These are phyloP conservation scores for Staphylotrichum longicolle DNA, from an alignment of 495 filamentous ascomycete species.

Conservation along the genomic window DNA sequence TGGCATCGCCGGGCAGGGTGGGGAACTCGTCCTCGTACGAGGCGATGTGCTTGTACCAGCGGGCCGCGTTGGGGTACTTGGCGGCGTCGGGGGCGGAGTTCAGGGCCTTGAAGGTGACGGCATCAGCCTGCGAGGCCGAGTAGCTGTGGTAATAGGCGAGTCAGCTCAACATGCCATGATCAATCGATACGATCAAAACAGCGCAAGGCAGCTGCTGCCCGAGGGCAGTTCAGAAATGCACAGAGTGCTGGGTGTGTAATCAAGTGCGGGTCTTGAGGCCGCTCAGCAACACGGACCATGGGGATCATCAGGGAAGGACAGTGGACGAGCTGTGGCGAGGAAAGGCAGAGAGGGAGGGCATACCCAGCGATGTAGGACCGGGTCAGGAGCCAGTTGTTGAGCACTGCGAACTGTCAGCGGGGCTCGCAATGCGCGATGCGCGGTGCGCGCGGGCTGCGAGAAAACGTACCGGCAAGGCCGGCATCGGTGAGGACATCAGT, in stretches of 20 bases:
- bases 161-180: too few relatives aligned
- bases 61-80: slow-evolving; percentile 90
- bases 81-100: slow-evolving; percentile 67
- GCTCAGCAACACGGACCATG: slow-evolving; percentile 99
- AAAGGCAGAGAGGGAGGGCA: slow-evolving; percentile 19
- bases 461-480: slow-evolving; percentile 74
- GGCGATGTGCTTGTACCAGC: slow-evolving; percentile 99
- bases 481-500: slow-evolving; percentile 84
- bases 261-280: slow-evolving; percentile 94
- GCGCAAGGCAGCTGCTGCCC: not conserved
- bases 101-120: slow-evolving; percentile 87
- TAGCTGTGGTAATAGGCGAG: slow-evolving; percentile 51
- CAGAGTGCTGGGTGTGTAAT: slow-evolving; percentile 71
- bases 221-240: slow-evolving; percentile 70
- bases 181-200: too few relatives aligned
- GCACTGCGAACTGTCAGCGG: slow-evolving; percentile 54
- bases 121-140: slow-evolving; percentile 89
- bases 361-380: slow-evolving; percentile 95
- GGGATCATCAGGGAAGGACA: slow-evolving; percentile 68
- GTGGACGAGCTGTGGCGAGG: slow-evolving; percentile 16
- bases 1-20: slow-evolving; percentile 85
- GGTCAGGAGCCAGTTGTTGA: slow-evolving; percentile 86
- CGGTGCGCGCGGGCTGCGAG: not conserved
- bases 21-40: slow-evolving; percentile 88
- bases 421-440: not conserved